phyloP scores from a whole-genome alignment of 2,329 filamentous ascomycete genomes.

The Fusarium penzigii region DNA sequence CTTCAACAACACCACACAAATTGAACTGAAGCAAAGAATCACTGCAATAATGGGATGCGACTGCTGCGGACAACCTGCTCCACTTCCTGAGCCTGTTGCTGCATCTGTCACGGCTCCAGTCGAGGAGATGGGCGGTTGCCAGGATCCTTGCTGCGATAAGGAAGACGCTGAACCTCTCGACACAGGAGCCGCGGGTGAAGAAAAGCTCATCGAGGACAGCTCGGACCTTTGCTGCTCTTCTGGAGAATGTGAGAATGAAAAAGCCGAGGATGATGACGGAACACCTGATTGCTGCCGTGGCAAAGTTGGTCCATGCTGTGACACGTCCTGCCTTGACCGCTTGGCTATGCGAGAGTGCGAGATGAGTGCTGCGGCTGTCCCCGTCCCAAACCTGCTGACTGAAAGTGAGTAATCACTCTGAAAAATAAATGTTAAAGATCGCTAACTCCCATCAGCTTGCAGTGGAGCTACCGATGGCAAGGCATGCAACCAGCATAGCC shows the following conservation, averaged over 20 bases:
- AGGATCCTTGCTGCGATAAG: constrained; percentile 9
- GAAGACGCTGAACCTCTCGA: neutral
- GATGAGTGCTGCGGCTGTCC: constrained; percentile 3
- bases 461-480: constrained; percentile 23
- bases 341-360: constrained; percentile 45
- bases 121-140: constrained; percentile 1
- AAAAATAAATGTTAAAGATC: neutral
- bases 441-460: constrained; percentile 14
- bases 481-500: constrained; percentile 40
- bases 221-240: constrained; percentile 2
- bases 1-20: constrained; percentile 1
- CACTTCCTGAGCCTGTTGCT: neutral
- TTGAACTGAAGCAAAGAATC: neutral
- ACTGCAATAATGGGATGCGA: constrained; percentile 12
- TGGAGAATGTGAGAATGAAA: neutral
- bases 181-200: neutral
- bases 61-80: constrained; percentile 15
- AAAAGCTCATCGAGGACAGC: neutral
- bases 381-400: neutral
- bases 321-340: constrained; percentile 44
- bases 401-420: neutral
- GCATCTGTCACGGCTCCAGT: neutral
- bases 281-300: constrained; percentile 42
- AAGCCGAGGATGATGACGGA: neutral
- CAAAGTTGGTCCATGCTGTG: constrained; percentile 43